These are phyloP conservation scores for Leccinum insolens DNA, from an alignment of 1,284 basidiomycete genomes.

Conservation along the genomic window DNA sequence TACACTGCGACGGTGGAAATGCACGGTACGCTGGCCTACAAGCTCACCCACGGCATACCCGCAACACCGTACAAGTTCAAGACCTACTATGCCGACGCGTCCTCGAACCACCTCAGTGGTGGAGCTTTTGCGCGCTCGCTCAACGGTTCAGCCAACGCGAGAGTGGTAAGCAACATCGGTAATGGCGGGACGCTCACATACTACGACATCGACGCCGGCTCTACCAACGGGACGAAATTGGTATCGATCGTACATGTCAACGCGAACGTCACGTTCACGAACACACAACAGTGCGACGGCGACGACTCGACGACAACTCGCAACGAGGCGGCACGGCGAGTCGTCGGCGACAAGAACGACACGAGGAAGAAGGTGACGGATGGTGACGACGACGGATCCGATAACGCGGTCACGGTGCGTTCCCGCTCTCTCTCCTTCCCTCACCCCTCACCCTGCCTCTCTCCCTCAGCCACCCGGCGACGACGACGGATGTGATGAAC, in stretches of 20 bases:
- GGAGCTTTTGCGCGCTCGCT: conserved; percentile 1
- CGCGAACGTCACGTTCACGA: conserved; percentile 13
- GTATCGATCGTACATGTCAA: conserved; percentile 14
- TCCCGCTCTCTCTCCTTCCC: no score
- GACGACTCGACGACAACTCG: no score
- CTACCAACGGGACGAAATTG: conserved; percentile 9
- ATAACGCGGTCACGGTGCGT: no score
- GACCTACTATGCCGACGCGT: conserved; percentile 9
- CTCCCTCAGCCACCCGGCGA: no score
- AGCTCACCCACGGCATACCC: conserved; percentile 2
- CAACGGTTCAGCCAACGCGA: background rate
- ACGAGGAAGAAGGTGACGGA: no score
- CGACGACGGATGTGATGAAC: no score
- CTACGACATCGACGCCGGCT: conserved; percentile 13
- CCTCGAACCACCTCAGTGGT: conserved; percentile 9
- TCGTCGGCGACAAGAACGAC: no score
- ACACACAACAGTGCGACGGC: background rate
- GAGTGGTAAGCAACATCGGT: conserved; percentile 7
- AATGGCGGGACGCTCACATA: conserved; percentile 11
- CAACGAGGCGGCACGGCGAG: no score
- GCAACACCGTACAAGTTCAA: background rate
- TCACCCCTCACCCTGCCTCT: no score
- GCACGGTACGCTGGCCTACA: conserved; percentile 13
- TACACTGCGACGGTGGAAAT: background rate
- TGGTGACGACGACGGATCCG: no score